Evolutionary conservation across 768 basidiomycete genomes (phyloP).

Genomic region (Leccinum imitatum): DNA sequence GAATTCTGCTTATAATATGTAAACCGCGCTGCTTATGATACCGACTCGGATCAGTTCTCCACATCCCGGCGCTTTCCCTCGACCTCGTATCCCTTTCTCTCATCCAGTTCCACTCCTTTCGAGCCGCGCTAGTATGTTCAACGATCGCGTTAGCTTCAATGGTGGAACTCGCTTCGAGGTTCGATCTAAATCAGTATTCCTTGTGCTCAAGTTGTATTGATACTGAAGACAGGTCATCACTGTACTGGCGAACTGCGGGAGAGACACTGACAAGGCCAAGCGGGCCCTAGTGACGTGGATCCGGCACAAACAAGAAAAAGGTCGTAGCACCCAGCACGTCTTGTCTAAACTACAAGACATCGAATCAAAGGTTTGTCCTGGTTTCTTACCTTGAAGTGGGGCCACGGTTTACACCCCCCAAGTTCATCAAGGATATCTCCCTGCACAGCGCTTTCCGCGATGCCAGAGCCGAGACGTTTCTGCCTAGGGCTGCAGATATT

Average conservation of each 20-base stretch:
- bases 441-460: constrained; percentile 34
- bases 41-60: not conserved
- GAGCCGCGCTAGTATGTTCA: constrained; percentile 18
- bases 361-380: constrained; percentile 28
- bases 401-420: not conserved
- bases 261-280: constrained; percentile 27
- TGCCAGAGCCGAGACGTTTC: constrained; percentile 30
- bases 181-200: not conserved
- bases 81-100: not conserved
- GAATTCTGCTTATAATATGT: constrained; percentile 7
- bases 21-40: constrained; percentile 15
- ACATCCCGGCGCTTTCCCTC: constrained; percentile 3
- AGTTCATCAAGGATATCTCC: constrained; percentile 33
- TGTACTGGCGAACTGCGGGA: constrained; percentile 34
- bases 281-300: constrained; percentile 33
- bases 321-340: constrained; percentile 32
- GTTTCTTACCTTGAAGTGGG: not conserved
- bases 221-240: constrained; percentile 26
- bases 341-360: constrained; percentile 28
- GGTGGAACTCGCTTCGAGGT: constrained; percentile 33
- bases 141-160: constrained; percentile 27
- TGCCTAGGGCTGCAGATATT: constrained; percentile 27
- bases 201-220: not conserved
- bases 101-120: not conserved
- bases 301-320: constrained; percentile 28